These are phyloP conservation scores for Arthroderma uncinatum DNA, from an alignment of 2,329 filamentous ascomycete genomes.

Conservation along the genomic window DNA sequence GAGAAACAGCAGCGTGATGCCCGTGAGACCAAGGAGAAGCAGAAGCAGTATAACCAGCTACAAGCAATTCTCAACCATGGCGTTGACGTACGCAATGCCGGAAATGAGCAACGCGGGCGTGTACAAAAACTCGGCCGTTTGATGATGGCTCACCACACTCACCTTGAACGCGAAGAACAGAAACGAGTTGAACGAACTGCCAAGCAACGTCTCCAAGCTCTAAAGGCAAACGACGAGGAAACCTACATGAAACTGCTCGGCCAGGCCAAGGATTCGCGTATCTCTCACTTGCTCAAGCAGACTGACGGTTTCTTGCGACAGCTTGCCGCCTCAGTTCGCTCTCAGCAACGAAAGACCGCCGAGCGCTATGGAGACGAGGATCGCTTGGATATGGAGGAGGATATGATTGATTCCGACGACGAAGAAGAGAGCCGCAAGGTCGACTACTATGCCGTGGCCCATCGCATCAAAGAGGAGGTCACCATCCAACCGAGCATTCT, in stretches of 20 bases:
- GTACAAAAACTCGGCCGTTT: constrained; percentile 76
- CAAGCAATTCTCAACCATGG: constrained; percentile 75
- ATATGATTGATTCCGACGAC: constrained; percentile 57
- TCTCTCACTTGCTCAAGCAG: constrained; percentile 90
- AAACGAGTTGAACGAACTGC: constrained; percentile 95
- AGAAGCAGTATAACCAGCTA: constrained; percentile 89
- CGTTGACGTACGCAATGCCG: constrained; percentile 61
- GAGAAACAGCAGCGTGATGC: constrained; percentile 98
- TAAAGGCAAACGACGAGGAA: constrained; percentile 98
- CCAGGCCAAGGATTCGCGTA: constrained; percentile 98
- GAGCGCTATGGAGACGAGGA: constrained; percentile 63
- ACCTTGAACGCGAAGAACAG: constrained; percentile 98
- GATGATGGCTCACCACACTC: constrained; percentile 82
- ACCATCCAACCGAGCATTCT: constrained; percentile 71
- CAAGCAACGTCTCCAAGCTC: constrained; percentile 96
- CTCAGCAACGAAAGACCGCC: constrained; percentile 74
- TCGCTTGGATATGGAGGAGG: constrained; percentile 48
- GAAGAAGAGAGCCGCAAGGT: constrained; percentile 68
- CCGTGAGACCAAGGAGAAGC: constrained; percentile 90
- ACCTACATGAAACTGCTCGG: constrained; percentile 96
- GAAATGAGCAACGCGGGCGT: constrained; percentile 57
- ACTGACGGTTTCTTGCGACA: constrained; percentile 96
- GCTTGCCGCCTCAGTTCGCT: constrained; percentile 85
- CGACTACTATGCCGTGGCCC: constrained; percentile 97
- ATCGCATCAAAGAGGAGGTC: constrained; percentile 89